Conservation (phyloP, 2,329 filamentous ascomycete species). For the Aaosphaeria arxii region DNA sequence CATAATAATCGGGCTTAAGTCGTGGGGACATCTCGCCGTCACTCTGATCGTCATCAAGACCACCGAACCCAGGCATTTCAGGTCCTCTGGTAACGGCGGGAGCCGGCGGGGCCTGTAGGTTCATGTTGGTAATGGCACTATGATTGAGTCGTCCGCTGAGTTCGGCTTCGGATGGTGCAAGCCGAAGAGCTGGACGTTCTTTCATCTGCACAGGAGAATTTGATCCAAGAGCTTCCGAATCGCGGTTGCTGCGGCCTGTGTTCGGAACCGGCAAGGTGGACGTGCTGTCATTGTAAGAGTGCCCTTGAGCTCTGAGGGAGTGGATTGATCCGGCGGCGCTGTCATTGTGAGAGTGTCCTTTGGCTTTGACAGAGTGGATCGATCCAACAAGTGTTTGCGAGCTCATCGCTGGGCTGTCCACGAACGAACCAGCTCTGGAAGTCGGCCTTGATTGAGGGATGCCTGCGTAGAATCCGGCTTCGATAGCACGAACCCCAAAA, state of each 20-base stretch:
- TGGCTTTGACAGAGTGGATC: constrained; percentile 27
- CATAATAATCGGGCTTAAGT: constrained; percentile 23
- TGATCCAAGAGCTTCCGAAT: constrained; percentile 13
- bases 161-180: constrained; percentile 36
- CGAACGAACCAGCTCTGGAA: constrained; percentile 31
- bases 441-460: constrained; percentile 38
- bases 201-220: constrained; percentile 12
- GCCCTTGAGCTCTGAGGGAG: constrained; percentile 28
- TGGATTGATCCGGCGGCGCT: constrained; percentile 26
- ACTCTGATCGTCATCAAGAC: constrained; percentile 23
- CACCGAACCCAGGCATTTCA: constrained; percentile 20
- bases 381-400: constrained; percentile 33
- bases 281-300: constrained; percentile 27
- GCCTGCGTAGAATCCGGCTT: constrained; percentile 41
- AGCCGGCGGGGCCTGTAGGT: constrained; percentile 28
- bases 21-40: constrained; percentile 19
- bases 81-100: constrained; percentile 18
- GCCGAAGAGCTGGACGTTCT: constrained; percentile 19
- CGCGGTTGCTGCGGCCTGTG: constrained; percentile 11
- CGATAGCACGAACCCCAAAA: constrained; percentile 40
- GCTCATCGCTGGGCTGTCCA: constrained; percentile 27
- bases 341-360: constrained; percentile 26
- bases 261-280: constrained; percentile 27
- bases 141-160: constrained; percentile 34
- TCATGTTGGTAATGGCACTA: constrained; percentile 34